phyloP scores from a whole-genome alignment of 495 filamentous ascomycete genomes.

The Penicillium tannophilum region DNA sequence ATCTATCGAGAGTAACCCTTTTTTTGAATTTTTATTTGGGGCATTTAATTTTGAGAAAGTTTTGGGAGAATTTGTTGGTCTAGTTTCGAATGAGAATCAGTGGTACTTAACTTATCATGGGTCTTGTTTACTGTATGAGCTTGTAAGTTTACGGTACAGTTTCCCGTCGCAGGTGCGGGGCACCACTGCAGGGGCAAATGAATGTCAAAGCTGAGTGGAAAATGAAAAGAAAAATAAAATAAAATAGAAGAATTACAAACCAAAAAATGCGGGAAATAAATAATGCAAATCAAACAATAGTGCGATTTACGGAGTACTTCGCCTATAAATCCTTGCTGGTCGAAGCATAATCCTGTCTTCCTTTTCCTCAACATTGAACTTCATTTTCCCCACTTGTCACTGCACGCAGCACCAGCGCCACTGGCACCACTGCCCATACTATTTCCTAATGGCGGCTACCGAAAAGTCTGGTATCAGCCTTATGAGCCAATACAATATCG shows the following conservation, averaged over 20 bases:
- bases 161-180: slow-evolving; percentile 7
- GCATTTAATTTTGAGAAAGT: slow-evolving; percentile 1
- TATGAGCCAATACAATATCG: slow-evolving; percentile 22
- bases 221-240: slow-evolving; percentile 5
- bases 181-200: slow-evolving; percentile 10
- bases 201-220: slow-evolving; percentile 12
- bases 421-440: slow-evolving; percentile 14
- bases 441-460: slow-evolving; percentile 21
- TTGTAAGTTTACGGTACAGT: slow-evolving; percentile 14
- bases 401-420: slow-evolving; percentile 20
- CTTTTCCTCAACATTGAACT: slow-evolving; percentile 22
- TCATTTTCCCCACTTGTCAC: slow-evolving; percentile 19
- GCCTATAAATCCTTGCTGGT: slow-evolving; percentile 10
- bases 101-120: slow-evolving; percentile 11
- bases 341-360: slow-evolving; percentile 15
- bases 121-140: too few species aligned
- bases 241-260: slow-evolving; percentile 7
- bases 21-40: background rate
- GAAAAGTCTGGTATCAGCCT: slow-evolving; percentile 15
- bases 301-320: slow-evolving; percentile 9
- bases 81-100: slow-evolving; percentile 6
- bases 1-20: slow-evolving; percentile 9
- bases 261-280: slow-evolving; percentile 8
- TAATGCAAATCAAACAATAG: slow-evolving; percentile 5
- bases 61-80: slow-evolving; percentile 4